Conservation (phyloP, 2,329 filamentous ascomycete species). For the Elsinoe ampelina region DNA sequence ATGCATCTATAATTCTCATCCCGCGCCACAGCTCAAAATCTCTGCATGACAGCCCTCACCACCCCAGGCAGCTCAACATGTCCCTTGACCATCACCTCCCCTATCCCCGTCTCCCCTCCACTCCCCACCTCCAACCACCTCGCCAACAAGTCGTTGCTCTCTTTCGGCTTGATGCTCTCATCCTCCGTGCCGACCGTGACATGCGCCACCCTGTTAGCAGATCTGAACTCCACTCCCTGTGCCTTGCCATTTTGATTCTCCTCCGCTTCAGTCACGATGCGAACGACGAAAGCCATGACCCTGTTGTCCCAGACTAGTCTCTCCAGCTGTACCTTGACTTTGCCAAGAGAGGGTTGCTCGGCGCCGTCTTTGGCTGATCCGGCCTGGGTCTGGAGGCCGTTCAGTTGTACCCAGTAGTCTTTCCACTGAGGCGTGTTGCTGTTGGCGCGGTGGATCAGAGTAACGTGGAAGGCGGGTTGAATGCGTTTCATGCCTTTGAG, state of each 20-base stretch:
- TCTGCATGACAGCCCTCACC: constrained; percentile 42
- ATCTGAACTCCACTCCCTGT: constrained; percentile 49
- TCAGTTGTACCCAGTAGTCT: constrained; percentile 68
- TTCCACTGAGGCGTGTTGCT: constrained; percentile 46
- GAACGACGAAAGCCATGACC: constrained; percentile 84
- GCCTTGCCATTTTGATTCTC: constrained; percentile 37
- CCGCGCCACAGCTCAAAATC: neutral
- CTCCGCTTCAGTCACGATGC: constrained; percentile 43
- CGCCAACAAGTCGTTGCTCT: constrained; percentile 78
- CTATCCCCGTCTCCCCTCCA: constrained; percentile 43
- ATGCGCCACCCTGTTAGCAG: constrained; percentile 70
- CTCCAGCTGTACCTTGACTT: constrained; percentile 54
- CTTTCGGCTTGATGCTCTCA: constrained; percentile 71
- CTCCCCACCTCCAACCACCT: constrained; percentile 60
- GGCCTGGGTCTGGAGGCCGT: constrained; percentile 43
- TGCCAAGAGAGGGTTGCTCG: constrained; percentile 48
- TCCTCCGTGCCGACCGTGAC: constrained; percentile 80
- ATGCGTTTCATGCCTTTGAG: constrained; percentile 65
- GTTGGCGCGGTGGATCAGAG: constrained; percentile 69
- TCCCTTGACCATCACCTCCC: constrained; percentile 45
- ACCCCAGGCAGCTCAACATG: constrained; percentile 47
- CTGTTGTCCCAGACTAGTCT: constrained; percentile 72
- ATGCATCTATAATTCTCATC: too few species aligned
- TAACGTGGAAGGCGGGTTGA: constrained; percentile 85
- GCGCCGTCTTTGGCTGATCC: constrained; percentile 23